phyloP scores from a whole-genome alignment of 345 rosid species.

The Populus nigra region DNA sequence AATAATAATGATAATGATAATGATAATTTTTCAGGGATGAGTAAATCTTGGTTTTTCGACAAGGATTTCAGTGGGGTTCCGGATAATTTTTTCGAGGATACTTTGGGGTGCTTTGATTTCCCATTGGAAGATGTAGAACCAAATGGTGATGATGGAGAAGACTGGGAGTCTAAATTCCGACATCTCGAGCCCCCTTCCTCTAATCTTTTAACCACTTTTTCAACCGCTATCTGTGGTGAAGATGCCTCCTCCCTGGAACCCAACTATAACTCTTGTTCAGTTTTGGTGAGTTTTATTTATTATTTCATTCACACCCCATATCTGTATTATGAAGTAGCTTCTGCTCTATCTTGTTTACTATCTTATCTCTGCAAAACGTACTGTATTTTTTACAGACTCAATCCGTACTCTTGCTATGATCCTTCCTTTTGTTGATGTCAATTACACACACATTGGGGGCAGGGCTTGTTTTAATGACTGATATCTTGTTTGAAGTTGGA shows the following conservation, averaged over 20 bases:
- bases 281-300: constrained; percentile 44
- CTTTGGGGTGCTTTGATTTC: constrained; percentile 47
- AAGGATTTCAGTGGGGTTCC: constrained; percentile 45
- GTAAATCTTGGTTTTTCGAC: constrained; percentile 50
- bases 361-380: too few relatives aligned
- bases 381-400: too few relatives aligned
- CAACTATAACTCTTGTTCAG: too few relatives aligned
- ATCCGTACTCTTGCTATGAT: too few relatives aligned
- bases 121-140: constrained; percentile 62
- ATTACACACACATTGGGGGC: too few relatives aligned
- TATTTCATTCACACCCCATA: too few relatives aligned
- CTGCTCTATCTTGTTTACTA: too few relatives aligned
- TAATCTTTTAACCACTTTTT: constrained; percentile 41
- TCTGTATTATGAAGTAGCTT: too few relatives aligned
- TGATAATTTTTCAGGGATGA: constrained; percentile 8
- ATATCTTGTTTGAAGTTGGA: background rate
- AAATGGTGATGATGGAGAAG: constrained; percentile 35
- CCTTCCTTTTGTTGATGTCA: too few relatives aligned
- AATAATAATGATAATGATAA: too few relatives aligned
- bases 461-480: background rate
- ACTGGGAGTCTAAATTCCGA: constrained; percentile 64
- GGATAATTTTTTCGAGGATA: constrained; percentile 64
- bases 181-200: constrained; percentile 67
- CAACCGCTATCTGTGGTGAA: constrained; percentile 37
- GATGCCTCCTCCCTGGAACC: constrained; percentile 14